Conservation (phyloP, 208 protist genomes). For the Wallacemonas sp. region DNA sequence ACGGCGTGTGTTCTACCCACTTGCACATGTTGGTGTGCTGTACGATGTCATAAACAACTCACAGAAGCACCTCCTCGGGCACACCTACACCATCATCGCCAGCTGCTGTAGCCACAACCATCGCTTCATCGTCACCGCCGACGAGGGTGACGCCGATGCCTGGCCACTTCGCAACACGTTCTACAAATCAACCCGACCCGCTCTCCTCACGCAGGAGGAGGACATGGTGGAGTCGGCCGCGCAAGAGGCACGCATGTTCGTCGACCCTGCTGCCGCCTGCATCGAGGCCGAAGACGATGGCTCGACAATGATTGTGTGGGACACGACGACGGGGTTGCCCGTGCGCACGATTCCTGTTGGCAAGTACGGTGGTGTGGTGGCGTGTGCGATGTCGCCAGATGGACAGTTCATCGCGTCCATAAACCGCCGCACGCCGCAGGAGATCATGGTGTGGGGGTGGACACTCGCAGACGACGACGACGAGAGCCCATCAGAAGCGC, state of each 20-base stretch:
- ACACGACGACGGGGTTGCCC: constrained; percentile 80
- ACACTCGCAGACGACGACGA: constrained; percentile 37
- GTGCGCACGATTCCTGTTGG: constrained; percentile 78
- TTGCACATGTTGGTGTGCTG: constrained; percentile 91
- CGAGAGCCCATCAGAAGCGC: too few relatives aligned
- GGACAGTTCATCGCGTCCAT: constrained; percentile 89
- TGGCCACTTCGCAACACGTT: constrained; percentile 22
- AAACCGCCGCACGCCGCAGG: constrained; percentile 78
- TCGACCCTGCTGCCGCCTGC: constrained; percentile 52
- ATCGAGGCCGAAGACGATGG: constrained; percentile 79
- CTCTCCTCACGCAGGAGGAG: constrained; percentile 12
- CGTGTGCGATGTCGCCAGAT: constrained; percentile 89
- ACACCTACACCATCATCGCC: constrained; percentile 83
- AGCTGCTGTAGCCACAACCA: constrained; percentile 79
- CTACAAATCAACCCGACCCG: constrained; percentile 12
- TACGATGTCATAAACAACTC: constrained; percentile 88
- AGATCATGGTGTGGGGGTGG: constrained; percentile 93
- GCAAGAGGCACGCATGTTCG: constrained; percentile 42
- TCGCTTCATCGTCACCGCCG: constrained; percentile 92
- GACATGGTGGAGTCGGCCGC: constrained; percentile 29
- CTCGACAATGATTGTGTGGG: constrained; percentile 94
- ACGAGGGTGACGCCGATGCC: constrained; percentile 61
- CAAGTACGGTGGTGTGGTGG: constrained; percentile 80
- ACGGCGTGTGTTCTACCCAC: constrained; percentile 88
- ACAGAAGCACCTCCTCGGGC: constrained; percentile 91